Base-by-base conservation (phyloP, 805 yeast genomes). In the Wickerhamiella sorbophila region DNA sequence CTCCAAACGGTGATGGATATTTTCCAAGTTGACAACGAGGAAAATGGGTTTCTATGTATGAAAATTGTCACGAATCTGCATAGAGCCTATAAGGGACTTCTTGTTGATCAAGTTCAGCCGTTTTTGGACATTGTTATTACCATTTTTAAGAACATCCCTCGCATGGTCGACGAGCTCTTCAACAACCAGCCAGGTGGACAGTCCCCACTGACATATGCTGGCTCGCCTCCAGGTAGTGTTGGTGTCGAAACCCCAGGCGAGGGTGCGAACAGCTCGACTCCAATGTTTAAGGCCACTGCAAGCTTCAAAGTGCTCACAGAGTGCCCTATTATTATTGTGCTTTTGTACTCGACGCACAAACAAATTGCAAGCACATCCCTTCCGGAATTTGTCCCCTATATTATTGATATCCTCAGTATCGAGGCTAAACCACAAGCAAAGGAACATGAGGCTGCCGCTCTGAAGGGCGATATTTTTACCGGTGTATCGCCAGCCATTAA, bases 241-340 rank as follows among this genome's bases (percentile, higher is more conserved):
- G 48, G 52, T 9, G 41, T 60, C 20, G 67, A 66, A 15, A 65
- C 67, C 4, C 54, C 58, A 12, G 66, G 63, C 26, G 70, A 67
- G 5, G 47, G 20, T 5, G 38, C 31, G 10, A 26, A 32, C 10
- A 31, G 18, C 21, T 22, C 21, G 29, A 35, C 41, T 15, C 44
- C 44, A 21, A 38, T 86, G 41, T 70, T 71, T 35, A 72, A 71
- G 47, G 79, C 95, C 4, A 72, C 83, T 71, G 69, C 59, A 49
- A 86, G 96, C 1, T 88, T 91, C 69, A 87, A 86, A 57, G 84
- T 88, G 12, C 70, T 91, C 45, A 83, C 95, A 0, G 99, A 91
- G 59, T 87, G 97, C 57, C 99, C 99, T 8, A 88, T 91, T 32
- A 86, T 95, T 3, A 81, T 91, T 78, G 98, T 91, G 3, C 76